Evolutionary conservation across 257 asterid species (phyloP), one percentile per base, ranked within the genome.

Genomic region (Gentiana straminea): DNA sequence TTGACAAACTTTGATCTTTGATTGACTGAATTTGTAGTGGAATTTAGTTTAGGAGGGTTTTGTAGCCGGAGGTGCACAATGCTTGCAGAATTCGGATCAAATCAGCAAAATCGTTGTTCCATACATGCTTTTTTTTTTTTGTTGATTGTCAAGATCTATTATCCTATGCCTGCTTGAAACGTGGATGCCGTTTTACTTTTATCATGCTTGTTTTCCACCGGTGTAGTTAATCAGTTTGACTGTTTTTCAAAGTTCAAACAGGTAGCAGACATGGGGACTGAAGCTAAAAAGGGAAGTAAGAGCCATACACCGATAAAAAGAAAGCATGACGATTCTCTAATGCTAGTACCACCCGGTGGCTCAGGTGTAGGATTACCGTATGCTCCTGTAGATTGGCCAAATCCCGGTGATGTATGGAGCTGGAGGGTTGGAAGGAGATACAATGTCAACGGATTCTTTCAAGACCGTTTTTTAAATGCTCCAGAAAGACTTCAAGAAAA

Each of bases 301-400:
- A 51, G 32, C 41, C 43, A 34, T 49, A 8, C 8, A 12, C 34
- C 36, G 50, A 39, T 50, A 3, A 44, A 33, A 54, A 57, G 54
- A 32, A 64, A 32, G 34, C 53, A 53, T 55, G 55, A 57, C 10
- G 52, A 46, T 32, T 49, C 43, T 56, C 35, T 48, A 11, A 49
- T 12, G 57, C 67, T 61, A 10, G 70, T 77, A 62, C 50, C 51
- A 3, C 72, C 49, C 34, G 0, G 37, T 15, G 58, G 57, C 11
- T 54, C 75, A 1, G 83, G 83, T 24, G 33, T 61, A 55, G 83
- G 79, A 13, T 59, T 67, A 57, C 83, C 83, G 0, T 77, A 73
- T 57, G 79, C 79, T 59, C 77, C 83, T 10, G 73, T 32, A 13
- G 72, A 73, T 68, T 73, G 75, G 70, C 83, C 83, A 8, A 64